phyloP scores from a whole-genome alignment of 495 filamentous ascomycete genomes.

The Neurospora cerealis region DNA sequence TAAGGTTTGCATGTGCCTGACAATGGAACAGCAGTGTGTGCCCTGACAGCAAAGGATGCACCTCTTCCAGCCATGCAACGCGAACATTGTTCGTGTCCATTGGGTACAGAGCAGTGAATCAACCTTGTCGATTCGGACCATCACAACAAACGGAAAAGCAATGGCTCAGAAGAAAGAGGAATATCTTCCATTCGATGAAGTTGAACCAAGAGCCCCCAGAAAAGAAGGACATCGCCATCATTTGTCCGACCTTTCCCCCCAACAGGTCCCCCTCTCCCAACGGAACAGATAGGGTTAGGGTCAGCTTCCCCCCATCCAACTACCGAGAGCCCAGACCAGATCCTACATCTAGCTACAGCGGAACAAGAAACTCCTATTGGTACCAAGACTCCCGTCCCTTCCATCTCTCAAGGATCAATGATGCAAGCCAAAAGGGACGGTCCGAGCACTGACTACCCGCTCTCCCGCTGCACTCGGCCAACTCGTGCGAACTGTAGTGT shows the following conservation, averaged over 20 bases:
- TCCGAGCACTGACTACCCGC: neutral
- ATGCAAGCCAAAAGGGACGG: neutral
- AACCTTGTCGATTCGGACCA: neutral
- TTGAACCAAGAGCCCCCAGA: too few species aligned
- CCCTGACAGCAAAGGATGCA: neutral
- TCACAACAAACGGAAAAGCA: neutral
- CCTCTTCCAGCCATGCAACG: too few species aligned
- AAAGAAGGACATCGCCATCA: too few species aligned
- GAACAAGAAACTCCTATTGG: neutral
- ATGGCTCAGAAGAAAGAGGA: neutral
- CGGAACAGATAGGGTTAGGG: too few species aligned
- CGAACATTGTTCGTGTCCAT: too few species aligned
- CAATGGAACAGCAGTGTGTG: neutral
- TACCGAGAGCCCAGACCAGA: too few species aligned
- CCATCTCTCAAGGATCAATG: neutral
- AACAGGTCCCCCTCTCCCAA: too few species aligned
- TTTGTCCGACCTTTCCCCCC: too few species aligned
- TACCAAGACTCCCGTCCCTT: neutral
- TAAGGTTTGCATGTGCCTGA: neutral
- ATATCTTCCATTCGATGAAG: neutral
- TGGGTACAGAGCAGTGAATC: too few species aligned
- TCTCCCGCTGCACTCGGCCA: neutral
- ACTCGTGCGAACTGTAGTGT: neutral
- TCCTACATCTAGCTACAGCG: too few species aligned
- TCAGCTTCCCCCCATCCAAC: too few species aligned